phyloP scores from a whole-genome alignment of 345 rosid species.

The Acer negundo region DNA sequence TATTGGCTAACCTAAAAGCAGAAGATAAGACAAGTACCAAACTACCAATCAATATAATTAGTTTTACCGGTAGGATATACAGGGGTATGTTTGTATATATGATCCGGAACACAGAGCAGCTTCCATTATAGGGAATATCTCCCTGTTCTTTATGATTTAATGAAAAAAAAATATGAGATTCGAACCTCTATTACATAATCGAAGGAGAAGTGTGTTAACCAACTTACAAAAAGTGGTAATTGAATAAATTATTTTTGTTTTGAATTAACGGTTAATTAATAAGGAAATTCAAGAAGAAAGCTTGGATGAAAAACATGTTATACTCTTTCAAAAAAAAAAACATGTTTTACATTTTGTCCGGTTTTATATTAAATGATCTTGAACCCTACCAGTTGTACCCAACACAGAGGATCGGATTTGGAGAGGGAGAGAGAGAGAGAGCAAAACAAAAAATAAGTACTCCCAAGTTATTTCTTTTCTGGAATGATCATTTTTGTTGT shows the following conservation, averaged over 20 bases:
- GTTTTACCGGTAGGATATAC: too few relatives aligned
- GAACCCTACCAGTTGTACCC: background rate
- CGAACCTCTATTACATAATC: too few relatives aligned
- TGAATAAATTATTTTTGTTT: background rate
- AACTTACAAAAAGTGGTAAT: too few relatives aligned
- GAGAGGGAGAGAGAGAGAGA: background rate
- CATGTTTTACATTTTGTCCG: background rate
- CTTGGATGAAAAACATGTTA: background rate
- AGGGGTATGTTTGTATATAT: too few relatives aligned
- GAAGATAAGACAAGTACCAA: constrained; percentile 15
- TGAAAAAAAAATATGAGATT: background rate
- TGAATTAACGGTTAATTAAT: too few relatives aligned
- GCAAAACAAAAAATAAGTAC: background rate
- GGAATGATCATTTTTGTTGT: background rate
- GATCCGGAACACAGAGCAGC: too few relatives aligned
- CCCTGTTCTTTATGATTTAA: background rate
- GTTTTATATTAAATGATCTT: background rate
- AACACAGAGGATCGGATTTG: background rate
- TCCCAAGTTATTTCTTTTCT: background rate
- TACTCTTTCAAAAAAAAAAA: too few relatives aligned
- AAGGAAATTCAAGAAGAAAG: background rate
- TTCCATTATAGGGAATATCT: too few relatives aligned
- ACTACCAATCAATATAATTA: background rate
- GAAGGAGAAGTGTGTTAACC: too few relatives aligned
- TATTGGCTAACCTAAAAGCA: constrained; percentile 10